Evolutionary conservation across 306 rosid species (phyloP), one percentile per base, ranked within the genome.

Genomic region (Gleditsia sinensis): DNA sequence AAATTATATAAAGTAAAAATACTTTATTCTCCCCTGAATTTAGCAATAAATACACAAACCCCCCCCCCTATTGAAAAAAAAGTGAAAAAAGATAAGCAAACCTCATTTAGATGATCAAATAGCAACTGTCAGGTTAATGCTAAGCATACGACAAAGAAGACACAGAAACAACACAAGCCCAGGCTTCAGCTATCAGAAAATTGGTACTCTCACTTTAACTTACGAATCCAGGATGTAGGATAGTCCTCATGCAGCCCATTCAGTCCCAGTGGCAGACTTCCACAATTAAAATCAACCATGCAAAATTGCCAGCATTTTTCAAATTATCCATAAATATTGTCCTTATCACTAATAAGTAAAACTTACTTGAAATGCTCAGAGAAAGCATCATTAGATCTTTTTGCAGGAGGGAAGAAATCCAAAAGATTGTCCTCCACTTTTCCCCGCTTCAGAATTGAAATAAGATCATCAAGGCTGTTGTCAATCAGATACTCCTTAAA

Each of bases 391-490:
- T 88, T 88, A 21, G 99, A 84, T 49, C 96, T 89, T 77, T 87
- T 95, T 58, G 96, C 72, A 67, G 98, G 85, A 39, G 99, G 99
- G 77, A 95, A 81, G 83, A 95, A 87, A 9, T 87, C 92, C 84
- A 95, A 81, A 73, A 95, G 98, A 83, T 87, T 89, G 16, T 92
- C 99, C 86, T 95, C 99, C 79, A 92, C 92, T 86, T 92, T 92
- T 43, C 99, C 99, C 68, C 99, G 84, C 72, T 92, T 95, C 81
- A 95, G 88, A 75, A 95, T 95, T 28, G 99, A 81, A 80, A 95
- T 95, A 79, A 95, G 85, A 82, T 95, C 99, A 90, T 95, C 99
- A 74, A 95, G 99, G 86, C 92, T 92, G 69, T 95, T 95, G 78
- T 90, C 99, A 71, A 86, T 85, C 78, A 95, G 88, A 78, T 92